Evolutionary conservation across 768 basidiomycete species (phyloP).

Genomic region (Dictyophora rubrovolvata): DNA sequence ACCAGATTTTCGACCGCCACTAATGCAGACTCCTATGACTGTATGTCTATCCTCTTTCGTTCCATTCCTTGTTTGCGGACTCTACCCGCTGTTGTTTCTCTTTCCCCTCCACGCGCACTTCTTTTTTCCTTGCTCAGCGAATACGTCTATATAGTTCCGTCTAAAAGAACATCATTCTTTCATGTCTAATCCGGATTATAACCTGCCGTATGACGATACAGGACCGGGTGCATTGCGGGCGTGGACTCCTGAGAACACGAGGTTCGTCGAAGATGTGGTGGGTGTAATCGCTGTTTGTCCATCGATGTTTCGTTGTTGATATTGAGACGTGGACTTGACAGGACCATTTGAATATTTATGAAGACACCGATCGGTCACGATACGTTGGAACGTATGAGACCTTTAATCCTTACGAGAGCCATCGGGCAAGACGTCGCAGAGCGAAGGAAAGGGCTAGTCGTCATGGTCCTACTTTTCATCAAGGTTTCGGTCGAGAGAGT

Average conservation of each 20-base stretch:
- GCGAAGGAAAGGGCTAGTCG: slow-evolving; percentile 18
- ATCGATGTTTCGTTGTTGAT: background rate
- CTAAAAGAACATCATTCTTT: slow-evolving; percentile 4
- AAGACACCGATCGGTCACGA: background rate
- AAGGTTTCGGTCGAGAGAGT: slow-evolving; percentile 9
- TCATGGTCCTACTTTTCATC: slow-evolving; percentile 14
- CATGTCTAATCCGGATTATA: background rate
- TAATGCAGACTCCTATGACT: background rate
- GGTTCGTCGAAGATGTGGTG: background rate
- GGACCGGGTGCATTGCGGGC: slow-evolving; percentile 5
- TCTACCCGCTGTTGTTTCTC: too few species aligned
- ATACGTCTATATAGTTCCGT: background rate
- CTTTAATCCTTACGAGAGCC: background rate
- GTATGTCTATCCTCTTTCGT: slow-evolving; percentile 2
- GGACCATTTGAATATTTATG: background rate
- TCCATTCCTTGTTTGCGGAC: background rate
- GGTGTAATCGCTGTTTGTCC: background rate
- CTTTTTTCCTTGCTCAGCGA: too few species aligned
- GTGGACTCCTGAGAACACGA: background rate
- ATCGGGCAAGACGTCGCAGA: background rate
- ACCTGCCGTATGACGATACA: background rate
- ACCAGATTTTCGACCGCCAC: background rate
- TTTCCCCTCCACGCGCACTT: too few species aligned
- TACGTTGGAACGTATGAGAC: background rate
- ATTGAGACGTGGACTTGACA: background rate